Evolutionary conservation across 2,329 filamentous ascomycete species (phyloP).

Genomic region (Falciphora oryzae): DNA sequence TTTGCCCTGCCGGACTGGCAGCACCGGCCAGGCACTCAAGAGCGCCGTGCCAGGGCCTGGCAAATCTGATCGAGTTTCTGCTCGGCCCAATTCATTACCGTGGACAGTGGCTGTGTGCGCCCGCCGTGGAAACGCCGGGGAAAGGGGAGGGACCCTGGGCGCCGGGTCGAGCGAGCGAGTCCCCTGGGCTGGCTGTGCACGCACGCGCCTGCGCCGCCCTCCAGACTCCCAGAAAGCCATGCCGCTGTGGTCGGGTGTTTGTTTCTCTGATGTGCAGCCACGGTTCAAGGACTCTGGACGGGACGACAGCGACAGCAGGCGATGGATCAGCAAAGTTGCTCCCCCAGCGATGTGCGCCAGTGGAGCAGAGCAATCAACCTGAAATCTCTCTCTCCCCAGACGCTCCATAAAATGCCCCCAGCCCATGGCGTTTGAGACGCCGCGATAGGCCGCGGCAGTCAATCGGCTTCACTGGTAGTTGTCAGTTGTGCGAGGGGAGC

Average conservation of each 20-base stretch:
- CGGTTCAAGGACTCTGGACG: background rate
- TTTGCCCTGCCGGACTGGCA: slow-evolving; percentile 1
- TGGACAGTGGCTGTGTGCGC: slow-evolving; percentile 3
- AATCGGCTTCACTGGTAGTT: too few species aligned
- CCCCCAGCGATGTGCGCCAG: too few species aligned
- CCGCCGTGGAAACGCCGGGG: slow-evolving; percentile 8
- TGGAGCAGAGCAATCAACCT: too few species aligned
- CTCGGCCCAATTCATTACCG: slow-evolving; percentile 6
- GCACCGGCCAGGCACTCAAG: background rate
- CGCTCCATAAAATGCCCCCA: too few species aligned
- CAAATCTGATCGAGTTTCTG: slow-evolving; percentile 1
- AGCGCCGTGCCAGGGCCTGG: slow-evolving; percentile 2
- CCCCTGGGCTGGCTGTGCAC: background rate
- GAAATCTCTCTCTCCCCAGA: too few species aligned
- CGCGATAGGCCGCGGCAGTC: too few species aligned
- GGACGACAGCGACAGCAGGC: background rate
- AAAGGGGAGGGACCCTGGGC: background rate
- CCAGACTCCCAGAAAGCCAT: background rate
- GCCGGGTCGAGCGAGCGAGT: too few species aligned
- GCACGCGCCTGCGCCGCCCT: background rate
- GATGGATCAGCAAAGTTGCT: too few species aligned
- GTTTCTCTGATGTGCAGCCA: slow-evolving; percentile 1
- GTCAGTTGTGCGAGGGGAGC: too few species aligned
- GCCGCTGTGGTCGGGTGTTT: background rate
- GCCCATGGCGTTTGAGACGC: too few species aligned